A percentile compares a stretch with the other conserved stretches of the same genome.
phyloP scores from a whole-genome alignment of 352 stramenopile species.

The Thalassiosira exigua region DNA sequence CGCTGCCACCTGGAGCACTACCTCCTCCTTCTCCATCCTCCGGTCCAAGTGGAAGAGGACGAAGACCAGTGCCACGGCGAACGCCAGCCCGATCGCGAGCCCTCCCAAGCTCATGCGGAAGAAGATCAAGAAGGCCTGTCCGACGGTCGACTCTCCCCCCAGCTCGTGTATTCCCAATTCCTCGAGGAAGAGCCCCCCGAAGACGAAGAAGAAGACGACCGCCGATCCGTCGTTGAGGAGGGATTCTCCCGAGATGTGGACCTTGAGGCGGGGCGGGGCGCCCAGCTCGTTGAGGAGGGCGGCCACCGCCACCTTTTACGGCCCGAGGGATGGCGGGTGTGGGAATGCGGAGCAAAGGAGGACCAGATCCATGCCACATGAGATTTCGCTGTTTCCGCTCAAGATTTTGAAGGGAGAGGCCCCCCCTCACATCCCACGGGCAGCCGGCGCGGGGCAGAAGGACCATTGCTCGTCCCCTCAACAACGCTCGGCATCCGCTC shows the following conservation, averaged over 20 bases:
- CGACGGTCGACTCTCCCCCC: constrained; percentile 61
- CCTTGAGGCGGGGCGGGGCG: constrained; percentile 66
- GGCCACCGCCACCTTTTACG: constrained; percentile 12
- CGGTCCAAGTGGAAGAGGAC: constrained; percentile 68
- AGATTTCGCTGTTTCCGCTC: too few relatives aligned
- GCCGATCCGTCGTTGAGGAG: constrained; percentile 88
- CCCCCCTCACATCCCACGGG: too few relatives aligned
- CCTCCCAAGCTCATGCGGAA: constrained; percentile 78
- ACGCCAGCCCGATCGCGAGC: constrained; percentile 71
- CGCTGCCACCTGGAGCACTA: constrained; percentile 57
- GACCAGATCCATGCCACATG: too few relatives aligned
- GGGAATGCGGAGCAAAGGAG: too few relatives aligned
- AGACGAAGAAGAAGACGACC: constrained; percentile 89
- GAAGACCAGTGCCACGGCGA: constrained; percentile 75
- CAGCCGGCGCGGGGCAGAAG: too few relatives aligned
- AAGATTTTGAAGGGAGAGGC: too few relatives aligned
- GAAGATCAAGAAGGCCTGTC: constrained; percentile 60
- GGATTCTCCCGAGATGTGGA: constrained; percentile 85
- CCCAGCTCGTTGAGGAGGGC: constrained; percentile 38
- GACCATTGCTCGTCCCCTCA: too few relatives aligned
- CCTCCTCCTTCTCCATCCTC: constrained; percentile 64
- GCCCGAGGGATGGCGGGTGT: too few relatives aligned
- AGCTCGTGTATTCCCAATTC: constrained; percentile 60
- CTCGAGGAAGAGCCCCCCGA: constrained; percentile 60
- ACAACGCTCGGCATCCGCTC: too few relatives aligned